Evolutionary conservation across 2,329 filamentous ascomycete species (phyloP).

Genomic region (Neoscytalidium dimidiatum): DNA sequence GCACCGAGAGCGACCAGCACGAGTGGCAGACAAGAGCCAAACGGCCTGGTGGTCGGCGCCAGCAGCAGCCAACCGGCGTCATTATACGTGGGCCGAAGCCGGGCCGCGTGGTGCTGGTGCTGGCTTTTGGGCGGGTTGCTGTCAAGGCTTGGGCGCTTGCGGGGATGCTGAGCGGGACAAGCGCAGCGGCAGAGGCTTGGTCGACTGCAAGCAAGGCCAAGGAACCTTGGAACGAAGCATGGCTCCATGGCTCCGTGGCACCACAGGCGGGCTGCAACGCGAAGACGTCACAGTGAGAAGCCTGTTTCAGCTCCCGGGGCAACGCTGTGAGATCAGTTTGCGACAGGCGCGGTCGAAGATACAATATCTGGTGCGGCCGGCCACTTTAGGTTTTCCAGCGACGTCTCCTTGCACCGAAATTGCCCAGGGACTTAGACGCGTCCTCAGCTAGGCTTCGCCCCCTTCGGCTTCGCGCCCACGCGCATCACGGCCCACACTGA

Average conservation of each 20-base stretch:
- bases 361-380: neutral
- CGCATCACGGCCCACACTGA: slow-evolving; percentile 5
- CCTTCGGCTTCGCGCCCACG: neutral
- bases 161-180: neutral
- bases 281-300: neutral
- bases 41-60: neutral
- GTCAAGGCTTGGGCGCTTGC: neutral
- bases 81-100: neutral
- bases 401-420: neutral
- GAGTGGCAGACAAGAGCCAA: neutral
- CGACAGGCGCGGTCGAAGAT: neutral
- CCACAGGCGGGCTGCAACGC: too few relatives aligned
- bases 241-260: neutral
- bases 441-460: neutral
- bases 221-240: neutral
- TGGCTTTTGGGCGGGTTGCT: neutral
- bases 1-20: neutral
- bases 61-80: neutral
- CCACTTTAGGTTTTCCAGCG: neutral
- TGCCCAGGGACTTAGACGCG: neutral
- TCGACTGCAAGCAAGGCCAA: neutral
- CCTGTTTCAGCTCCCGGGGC: neutral
- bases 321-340: neutral
- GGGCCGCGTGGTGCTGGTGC: neutral
- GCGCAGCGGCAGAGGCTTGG: neutral